Conservation (phyloP, 768 basidiomycete genomes). For the Calocybe indica region DNA sequence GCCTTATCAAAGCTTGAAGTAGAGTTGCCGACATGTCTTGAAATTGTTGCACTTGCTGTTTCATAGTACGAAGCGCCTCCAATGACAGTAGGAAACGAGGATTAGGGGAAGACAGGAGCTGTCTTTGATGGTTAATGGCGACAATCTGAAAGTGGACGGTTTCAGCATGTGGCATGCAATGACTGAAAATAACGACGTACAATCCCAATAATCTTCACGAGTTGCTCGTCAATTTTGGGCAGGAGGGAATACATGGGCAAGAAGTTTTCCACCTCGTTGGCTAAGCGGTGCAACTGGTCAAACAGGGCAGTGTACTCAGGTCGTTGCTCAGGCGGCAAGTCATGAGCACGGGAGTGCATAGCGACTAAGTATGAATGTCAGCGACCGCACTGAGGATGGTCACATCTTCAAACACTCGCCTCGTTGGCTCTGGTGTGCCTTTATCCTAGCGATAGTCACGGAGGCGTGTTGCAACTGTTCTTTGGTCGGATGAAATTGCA, state of each 20-base stretch:
- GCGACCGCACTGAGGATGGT: no score
- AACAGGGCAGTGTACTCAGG: slow-evolving; percentile 45
- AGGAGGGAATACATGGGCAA: slow-evolving; percentile 41
- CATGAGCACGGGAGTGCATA: slow-evolving; percentile 13
- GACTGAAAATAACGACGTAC: slow-evolving; percentile 30
- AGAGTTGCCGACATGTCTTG: slow-evolving; percentile 4
- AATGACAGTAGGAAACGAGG: slow-evolving; percentile 37
- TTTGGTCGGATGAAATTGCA: slow-evolving; percentile 13
- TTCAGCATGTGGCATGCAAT: neutral
- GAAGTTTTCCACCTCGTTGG: slow-evolving; percentile 43
- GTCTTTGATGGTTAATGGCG: slow-evolving; percentile 39
- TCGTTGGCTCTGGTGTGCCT: slow-evolving; percentile 21
- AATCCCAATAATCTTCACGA: slow-evolving; percentile 47
- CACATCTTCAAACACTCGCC: no score
- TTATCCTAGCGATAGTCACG: slow-evolving; percentile 23
- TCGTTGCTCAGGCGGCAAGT: slow-evolving; percentile 48
- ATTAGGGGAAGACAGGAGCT: slow-evolving; percentile 26
- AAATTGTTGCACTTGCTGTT: slow-evolving; percentile 12
- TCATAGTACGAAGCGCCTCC: slow-evolving; percentile 37
- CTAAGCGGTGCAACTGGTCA: slow-evolving; percentile 40
- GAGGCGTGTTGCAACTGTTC: slow-evolving; percentile 26
- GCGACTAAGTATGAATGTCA: no score
- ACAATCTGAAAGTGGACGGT: slow-evolving; percentile 26
- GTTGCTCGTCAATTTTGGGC: slow-evolving; percentile 38
- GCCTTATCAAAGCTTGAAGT: slow-evolving; percentile 11